Base-by-base conservation (phyloP, 345 rosid species). In the Rhizophora apiculata region DNA sequence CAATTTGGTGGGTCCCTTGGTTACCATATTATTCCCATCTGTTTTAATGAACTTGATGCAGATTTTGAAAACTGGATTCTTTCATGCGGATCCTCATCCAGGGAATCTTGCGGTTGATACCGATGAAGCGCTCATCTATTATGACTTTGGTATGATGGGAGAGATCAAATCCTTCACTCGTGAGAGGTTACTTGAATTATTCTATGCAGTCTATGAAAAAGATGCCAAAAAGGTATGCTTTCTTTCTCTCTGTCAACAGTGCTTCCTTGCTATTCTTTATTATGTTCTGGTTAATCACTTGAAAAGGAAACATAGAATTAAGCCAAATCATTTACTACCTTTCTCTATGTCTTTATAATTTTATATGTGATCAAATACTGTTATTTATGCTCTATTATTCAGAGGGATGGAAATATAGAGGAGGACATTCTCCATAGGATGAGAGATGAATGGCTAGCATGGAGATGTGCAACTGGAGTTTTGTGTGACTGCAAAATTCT, bases 91-190 rank as follows among this genome's bases (percentile, higher is more conserved):
- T 78, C 98, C 98, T 0, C 98, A 94, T 78, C 98, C 98, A 24
- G 98, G 98, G 67, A 94, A 94, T 75, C 96, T 94, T 21, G 97
- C 98, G 18, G 77, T 94, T 53, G 98, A 94, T 78, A 78, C 74
- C 65, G 96, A 94, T 68, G 92, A 94, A 72, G 60, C 93, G 18
- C 72, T 94, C 67, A 94, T 94, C 75, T 94, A 94, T 77, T 94
- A 94, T 71, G 98, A 94, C 80, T 94, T 89, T 63, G 98, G 98
- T 34, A 89, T 94, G 98, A 94, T 94, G 98, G 98, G 98, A 76
- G 97, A 94, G 72, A 89, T 94, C 71, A 91, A 94, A 80, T 80
- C 90, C 48, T 91, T 89, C 75, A 94, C 98, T 31, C 93, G 97
- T 15, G 85, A 74, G 72, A 91, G 93, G 70, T 68, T 94, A 80